phyloP scores from a whole-genome alignment of 176 grass and related monocot genomes.

The Avena eriantha region DNA sequence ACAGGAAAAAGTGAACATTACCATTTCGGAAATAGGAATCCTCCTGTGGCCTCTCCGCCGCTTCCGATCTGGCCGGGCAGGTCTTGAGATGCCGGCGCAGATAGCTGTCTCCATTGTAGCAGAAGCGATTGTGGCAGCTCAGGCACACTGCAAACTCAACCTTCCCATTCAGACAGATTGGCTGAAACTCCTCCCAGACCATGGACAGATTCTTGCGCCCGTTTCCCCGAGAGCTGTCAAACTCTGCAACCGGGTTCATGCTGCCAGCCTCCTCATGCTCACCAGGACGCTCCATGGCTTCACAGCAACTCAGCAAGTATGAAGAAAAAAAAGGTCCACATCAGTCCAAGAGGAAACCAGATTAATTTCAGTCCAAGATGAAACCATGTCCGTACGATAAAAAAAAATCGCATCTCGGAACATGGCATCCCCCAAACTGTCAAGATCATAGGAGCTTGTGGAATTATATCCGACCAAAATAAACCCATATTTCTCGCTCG shows the following conservation, averaged over 20 bases:
- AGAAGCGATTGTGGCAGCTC: slow-evolving; percentile 50
- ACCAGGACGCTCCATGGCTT: slow-evolving; percentile 39
- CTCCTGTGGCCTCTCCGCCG: slow-evolving; percentile 24
- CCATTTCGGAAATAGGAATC: slow-evolving; percentile 47
- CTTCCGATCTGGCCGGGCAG: slow-evolving; percentile 44
- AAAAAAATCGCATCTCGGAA: not conserved
- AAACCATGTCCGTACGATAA: not conserved
- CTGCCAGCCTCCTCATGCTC: slow-evolving; percentile 14
- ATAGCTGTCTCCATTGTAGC: slow-evolving; percentile 49
- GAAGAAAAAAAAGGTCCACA: not conserved
- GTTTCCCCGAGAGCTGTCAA: slow-evolving; percentile 20
- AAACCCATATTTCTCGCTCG: not conserved
- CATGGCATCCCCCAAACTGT: not conserved
- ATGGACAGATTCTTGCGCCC: slow-evolving; percentile 45
- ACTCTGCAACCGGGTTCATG: slow-evolving; percentile 22
- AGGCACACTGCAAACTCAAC: slow-evolving; percentile 53
- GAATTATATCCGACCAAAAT: not conserved
- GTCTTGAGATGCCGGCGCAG: slow-evolving; percentile 57
- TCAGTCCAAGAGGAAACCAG: not conserved
- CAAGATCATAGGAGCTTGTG: not conserved
- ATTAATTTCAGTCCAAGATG: not conserved
- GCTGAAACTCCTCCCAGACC: slow-evolving; percentile 66
- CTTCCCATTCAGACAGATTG: slow-evolving; percentile 52
- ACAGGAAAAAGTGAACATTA: slow-evolving; percentile 32
- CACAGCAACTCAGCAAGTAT: not conserved